Conservation (phyloP, 225 moss, liverwort and hornwort genomes). For the Physcomitrium patens region DNA sequence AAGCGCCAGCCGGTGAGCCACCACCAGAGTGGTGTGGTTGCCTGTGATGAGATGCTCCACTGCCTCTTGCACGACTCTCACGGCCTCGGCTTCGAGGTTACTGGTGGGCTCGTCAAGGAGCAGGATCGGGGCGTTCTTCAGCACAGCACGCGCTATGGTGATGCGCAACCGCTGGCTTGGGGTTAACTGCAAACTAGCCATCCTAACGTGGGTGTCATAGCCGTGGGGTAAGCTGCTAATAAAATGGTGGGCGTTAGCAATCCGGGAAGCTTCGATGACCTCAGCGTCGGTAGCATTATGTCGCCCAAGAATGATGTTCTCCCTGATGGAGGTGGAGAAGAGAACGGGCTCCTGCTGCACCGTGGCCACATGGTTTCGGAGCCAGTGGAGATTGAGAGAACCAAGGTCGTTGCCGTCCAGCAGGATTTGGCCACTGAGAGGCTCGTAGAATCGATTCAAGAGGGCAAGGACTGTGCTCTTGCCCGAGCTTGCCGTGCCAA, state of each 20-base stretch:
- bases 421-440: constrained; percentile 65
- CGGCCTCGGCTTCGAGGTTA: constrained; percentile 66
- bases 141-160: constrained; percentile 77
- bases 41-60: constrained; percentile 85
- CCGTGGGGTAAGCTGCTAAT: constrained; percentile 78
- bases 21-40: constrained; percentile 73
- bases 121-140: constrained; percentile 80
- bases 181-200: constrained; percentile 67
- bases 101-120: constrained; percentile 78
- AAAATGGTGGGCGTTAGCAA: constrained; percentile 86
- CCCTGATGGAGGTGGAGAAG: constrained; percentile 73
- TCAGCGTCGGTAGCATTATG: constrained; percentile 82
- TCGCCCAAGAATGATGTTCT: constrained; percentile 77
- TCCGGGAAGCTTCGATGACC: constrained; percentile 79
- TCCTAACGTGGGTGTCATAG: constrained; percentile 75
- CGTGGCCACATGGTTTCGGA: constrained; percentile 71
- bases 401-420: constrained; percentile 66
- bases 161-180: constrained; percentile 73
- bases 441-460: constrained; percentile 78
- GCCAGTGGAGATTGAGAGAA: constrained; percentile 68
- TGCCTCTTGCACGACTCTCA: constrained; percentile 83
- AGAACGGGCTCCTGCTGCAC: constrained; percentile 80
- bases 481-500: constrained; percentile 83
- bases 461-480: constrained; percentile 75
- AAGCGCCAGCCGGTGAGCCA: constrained; percentile 76